Percentiles rank a stretch among this genome's conserved stretches.
These are phyloP conservation scores for Peniophora sp. DNA, from an alignment of 1,284 basidiomycete species.

Conservation along the genomic window DNA sequence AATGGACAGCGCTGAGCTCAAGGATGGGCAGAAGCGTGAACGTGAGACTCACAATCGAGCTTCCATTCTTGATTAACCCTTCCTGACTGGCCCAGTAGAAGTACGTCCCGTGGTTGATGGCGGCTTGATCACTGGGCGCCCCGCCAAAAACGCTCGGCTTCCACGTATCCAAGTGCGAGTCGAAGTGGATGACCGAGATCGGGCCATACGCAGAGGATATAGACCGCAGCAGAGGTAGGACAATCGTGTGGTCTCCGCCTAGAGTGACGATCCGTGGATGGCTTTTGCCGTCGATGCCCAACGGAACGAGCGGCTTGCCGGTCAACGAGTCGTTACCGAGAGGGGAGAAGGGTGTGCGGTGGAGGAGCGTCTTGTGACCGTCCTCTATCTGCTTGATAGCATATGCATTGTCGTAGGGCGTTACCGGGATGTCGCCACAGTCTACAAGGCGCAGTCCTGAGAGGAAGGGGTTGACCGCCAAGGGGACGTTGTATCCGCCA, in stretches of 20 bases:
- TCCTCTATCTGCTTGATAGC: slow-evolving; percentile 71
- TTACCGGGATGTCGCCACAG: slow-evolving; percentile 57
- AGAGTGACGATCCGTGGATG: slow-evolving; percentile 68
- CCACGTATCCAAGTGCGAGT: slow-evolving; percentile 70
- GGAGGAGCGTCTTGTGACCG: slow-evolving; percentile 55
- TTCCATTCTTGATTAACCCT: slow-evolving; percentile 66
- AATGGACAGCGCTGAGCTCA: slow-evolving; percentile 21
- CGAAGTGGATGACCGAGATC: slow-evolving; percentile 75
- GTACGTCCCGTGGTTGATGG: slow-evolving; percentile 71
- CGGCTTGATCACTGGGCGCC: slow-evolving; percentile 56
- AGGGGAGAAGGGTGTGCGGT: slow-evolving; percentile 49
- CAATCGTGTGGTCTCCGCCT: slow-evolving; percentile 76
- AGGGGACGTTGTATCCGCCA: slow-evolving; percentile 69
- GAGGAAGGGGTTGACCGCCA: slow-evolving; percentile 60
- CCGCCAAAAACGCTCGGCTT: slow-evolving; percentile 66
- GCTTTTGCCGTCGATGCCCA: slow-evolving; percentile 52
- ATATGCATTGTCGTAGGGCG: slow-evolving; percentile 59
- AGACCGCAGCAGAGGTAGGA: slow-evolving; percentile 55
- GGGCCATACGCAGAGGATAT: slow-evolving; percentile 63
- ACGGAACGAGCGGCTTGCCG: slow-evolving; percentile 43
- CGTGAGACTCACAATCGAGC: slow-evolving; percentile 72
- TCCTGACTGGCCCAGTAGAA: slow-evolving; percentile 75
- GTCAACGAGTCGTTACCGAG: slow-evolving; percentile 53
- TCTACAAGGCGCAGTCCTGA: slow-evolving; percentile 60
- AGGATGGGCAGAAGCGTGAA: background rate